Conservation (phyloP, 2,329 filamentous ascomycete species). For the Trichoderma asperellum region DNA sequence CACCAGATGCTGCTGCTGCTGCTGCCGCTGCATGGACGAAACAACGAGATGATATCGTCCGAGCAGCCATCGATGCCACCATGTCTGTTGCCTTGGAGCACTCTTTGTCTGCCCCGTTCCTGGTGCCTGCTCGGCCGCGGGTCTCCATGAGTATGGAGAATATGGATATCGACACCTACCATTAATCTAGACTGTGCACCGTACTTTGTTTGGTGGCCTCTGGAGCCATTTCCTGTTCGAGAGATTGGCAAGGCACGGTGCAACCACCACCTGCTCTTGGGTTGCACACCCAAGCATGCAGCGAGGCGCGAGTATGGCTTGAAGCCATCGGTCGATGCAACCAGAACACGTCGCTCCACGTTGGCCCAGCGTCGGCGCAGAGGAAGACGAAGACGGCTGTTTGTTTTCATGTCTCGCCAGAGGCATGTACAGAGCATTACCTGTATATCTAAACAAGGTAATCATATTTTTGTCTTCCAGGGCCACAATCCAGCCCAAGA, state of each 20-base stretch:
- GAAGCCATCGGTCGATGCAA: constrained; percentile 25
- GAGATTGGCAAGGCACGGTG: constrained; percentile 17
- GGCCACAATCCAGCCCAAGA: neutral
- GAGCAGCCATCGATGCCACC: constrained; percentile 7
- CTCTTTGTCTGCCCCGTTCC: neutral
- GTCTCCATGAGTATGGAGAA: neutral
- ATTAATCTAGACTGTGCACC: neutral
- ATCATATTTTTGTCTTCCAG: neutral
- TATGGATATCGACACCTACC: neutral
- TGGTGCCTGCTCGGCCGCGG: neutral
- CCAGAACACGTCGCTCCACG: constrained; percentile 11
- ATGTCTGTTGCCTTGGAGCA: neutral
- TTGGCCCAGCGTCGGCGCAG: constrained; percentile 12
- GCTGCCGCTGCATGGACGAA: neutral
- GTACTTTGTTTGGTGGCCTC: neutral
- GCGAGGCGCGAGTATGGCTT: constrained; percentile 25
- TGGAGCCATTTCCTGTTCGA: constrained; percentile 8
- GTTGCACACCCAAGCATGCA: constrained; percentile 20
- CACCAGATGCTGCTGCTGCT: neutral
- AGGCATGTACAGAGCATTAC: neutral
- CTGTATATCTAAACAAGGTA: neutral
- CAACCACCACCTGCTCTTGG: constrained; percentile 4
- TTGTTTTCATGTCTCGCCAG: constrained; percentile 12
- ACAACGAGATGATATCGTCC: neutral
- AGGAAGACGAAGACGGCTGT: constrained; percentile 12